Evolutionary conservation across 179 eudicot species (phyloP), one percentile per base, ranked within the genome.

Genomic region (Drosera spatulata): DNA sequence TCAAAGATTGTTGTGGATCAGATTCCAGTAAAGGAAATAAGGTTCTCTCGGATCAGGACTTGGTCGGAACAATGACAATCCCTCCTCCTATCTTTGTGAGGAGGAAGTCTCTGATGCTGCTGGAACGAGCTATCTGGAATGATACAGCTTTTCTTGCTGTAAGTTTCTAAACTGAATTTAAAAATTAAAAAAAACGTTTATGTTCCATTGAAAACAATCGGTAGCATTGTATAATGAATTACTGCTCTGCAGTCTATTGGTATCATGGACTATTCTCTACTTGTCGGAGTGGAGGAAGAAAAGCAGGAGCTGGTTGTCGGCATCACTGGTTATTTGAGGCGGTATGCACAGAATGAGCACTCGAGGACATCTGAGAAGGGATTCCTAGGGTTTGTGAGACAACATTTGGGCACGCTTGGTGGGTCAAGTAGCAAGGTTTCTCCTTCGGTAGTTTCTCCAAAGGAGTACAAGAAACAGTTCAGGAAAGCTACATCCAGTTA

Each of bases 281-380:
- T 91, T 42, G 97, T 87, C 45, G 97, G 97, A 22, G 66, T 91
- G 52, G 97, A 91, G 53, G 85, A 87, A 77, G 91, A 83, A 69
- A 85, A 79, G 22, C 85, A 81, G 3, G 88, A 91, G 69, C 78
- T 91, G 49, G 97, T 91, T 9, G 71, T 91, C 40, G 97, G 97
- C 54, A 91, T 85, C 4, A 91, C 87, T 43, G 97, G 87, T 68
- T 85, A 81, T 82, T 87, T 91, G 96, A 81, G 96, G 72, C 97
- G 87, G 59, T 91, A 87, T 65, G 87, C 97, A n/a, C 87, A 94
- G 97, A 94, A 91, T 61, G 87, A 91, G 74, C 97, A 91, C 75
- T 93, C 87, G 7, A 96, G 87, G 64, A 87, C 85, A 13, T 91
- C 96, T 96, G 97, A 87, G 57, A 91, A n/a, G n/a, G n/a, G n/a